phyloP scores from a whole-genome alignment of 225 moss, liverwort and hornwort species.

The Neckera pumila region DNA sequence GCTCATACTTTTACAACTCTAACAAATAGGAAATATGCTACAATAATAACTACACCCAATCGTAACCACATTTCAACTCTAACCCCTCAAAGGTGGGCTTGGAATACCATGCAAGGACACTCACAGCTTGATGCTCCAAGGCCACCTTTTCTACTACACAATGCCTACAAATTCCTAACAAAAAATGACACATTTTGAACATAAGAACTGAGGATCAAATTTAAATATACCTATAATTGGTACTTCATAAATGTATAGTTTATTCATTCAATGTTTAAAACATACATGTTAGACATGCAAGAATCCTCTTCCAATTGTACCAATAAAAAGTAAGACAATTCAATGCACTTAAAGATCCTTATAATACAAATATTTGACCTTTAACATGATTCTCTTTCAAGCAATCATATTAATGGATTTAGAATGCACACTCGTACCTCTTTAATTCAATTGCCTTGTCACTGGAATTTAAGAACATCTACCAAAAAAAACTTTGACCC shows the following conservation, averaged over 20 bases:
- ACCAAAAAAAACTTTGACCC: not conserved
- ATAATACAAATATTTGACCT: not conserved
- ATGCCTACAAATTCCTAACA: not conserved
- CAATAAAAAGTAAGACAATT: not conserved
- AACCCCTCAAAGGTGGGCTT: not conserved
- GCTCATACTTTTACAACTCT: not conserved
- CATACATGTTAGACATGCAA: not conserved
- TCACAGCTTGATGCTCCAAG: fast-evolving
- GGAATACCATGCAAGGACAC: not conserved
- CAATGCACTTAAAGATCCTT: not conserved
- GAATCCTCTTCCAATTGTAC: not conserved
- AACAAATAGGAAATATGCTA: not conserved
- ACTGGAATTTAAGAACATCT: fast-evolving
- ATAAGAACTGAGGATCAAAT: not conserved
- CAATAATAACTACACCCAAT: fast-evolving
- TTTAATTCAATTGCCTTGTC: fast-evolving
- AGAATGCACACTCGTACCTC: fast-evolving
- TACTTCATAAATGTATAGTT: not conserved
- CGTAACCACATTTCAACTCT: fast-evolving
- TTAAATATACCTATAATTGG: not conserved
- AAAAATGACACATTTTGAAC: not conserved
- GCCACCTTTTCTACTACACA: not conserved
- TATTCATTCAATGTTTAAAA: not conserved
- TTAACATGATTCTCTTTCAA: not conserved
- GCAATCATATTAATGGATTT: not conserved